A percentile compares a stretch with the other conserved stretches of the same genome.
Conservation (phyloP, 805 yeast species). For the Metschnikowia peoriensis region DNA sequence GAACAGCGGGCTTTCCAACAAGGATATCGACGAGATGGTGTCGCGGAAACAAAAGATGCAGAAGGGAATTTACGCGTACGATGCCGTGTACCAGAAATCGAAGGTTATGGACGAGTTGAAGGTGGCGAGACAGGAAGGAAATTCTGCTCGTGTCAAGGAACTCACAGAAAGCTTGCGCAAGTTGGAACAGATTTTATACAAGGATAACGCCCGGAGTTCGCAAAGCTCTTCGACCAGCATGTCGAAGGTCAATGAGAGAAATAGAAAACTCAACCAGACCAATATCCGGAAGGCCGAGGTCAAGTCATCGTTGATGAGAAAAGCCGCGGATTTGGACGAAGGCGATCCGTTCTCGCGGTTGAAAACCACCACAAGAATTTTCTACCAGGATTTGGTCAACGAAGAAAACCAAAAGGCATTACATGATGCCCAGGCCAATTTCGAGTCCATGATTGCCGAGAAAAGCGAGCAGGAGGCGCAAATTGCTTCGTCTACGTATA, state of each 20-base stretch:
- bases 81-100: constrained; percentile 74
- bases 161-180: constrained; percentile 38
- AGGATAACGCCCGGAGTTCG: constrained; percentile 29
- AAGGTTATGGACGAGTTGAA: constrained; percentile 69
- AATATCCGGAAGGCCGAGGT: constrained; percentile 78
- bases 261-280: constrained; percentile 76
- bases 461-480: constrained; percentile 44
- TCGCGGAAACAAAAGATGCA: constrained; percentile 61
- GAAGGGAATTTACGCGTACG: constrained; percentile 46
- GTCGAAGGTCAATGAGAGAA: constrained; percentile 77
- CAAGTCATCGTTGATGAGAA: constrained; percentile 55
- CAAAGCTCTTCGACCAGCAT: constrained; percentile 45
- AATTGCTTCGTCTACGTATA: constrained; percentile 51
- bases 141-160: constrained; percentile 29
- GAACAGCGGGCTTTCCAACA: constrained; percentile 62
- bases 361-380: constrained; percentile 82
- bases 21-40: constrained; percentile 77
- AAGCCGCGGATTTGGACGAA: constrained; percentile 41
- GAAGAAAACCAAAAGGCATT: constrained; percentile 60
- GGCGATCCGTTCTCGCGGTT: constrained; percentile 87
- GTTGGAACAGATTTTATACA: constrained; percentile 47
- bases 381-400: constrained; percentile 59
- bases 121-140: constrained; percentile 64
- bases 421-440: constrained; percentile 49
- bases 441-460: constrained; percentile 38